Base-by-base conservation (phyloP, 352 stramenopile genomes). In the Phytophthora brassicae region DNA sequence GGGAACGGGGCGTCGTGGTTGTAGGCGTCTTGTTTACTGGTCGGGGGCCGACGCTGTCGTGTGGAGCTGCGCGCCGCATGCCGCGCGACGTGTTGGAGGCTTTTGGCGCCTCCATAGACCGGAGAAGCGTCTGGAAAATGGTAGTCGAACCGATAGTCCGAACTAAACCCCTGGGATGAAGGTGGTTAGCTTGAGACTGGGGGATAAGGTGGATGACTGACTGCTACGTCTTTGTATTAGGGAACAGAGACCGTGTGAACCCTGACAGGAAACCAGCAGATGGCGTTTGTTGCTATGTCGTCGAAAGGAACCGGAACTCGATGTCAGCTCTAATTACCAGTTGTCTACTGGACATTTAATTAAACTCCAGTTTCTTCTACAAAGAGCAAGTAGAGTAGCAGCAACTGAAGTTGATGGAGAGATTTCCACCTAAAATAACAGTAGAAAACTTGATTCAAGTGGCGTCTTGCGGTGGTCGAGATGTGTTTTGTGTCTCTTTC, bases 11-110 rank as follows among this genome's bases (percentile, higher is more conserved):
- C 53, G 61, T 71, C 2, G 60, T 61, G 26, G 42, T 39, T 35
- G 60, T 65, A 54, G 77, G 68, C 36, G 60, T 77, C 49, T 64
- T 65, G 57, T 77, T 68, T 29, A 57, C 75, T 13, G 71, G 56
- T 1, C 66, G 71, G 9, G 53, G 33, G 0, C 28, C 55, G 52
- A 74, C 58, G 35, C 39, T 65, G 42, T 73, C 61, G 42, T 63
- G 50, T 19, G 50, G 55, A 48, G 29, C 51, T 47, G 66, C 68
- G 20, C 73, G 72, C 62, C 72, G 60, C 72, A 81, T 81, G 24
- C 55, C 42, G 42, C 43, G 36, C 47, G 45, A 66, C 33, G 24
- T 68, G 16, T 56, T 55, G 24, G 49, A 63, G 56, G 51, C 44
- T 46, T 67, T 64, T 29, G 49, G 39, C 29, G 36, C 56, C 44